phyloP scores from a whole-genome alignment of 2,329 filamentous ascomycete species.

The Colletotrichum sp. region DNA sequence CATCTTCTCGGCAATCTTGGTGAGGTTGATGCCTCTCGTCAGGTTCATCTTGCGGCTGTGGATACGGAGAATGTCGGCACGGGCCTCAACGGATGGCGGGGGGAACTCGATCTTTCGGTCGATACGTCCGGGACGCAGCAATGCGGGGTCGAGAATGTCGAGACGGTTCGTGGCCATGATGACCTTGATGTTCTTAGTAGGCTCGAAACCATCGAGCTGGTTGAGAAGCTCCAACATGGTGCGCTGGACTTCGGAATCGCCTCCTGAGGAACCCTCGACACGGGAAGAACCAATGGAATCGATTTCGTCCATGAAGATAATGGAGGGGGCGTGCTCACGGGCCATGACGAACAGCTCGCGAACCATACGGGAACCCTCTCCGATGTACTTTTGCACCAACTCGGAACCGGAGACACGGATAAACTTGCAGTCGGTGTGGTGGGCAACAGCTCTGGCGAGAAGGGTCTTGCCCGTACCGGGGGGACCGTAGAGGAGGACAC shows the following conservation, averaged over 20 bases:
- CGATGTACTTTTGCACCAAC: constrained; percentile 98
- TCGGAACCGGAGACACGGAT: constrained; percentile 97
- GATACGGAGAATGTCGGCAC: constrained; percentile 96
- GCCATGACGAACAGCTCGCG: constrained; percentile 99
- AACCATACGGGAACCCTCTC: constrained; percentile 97
- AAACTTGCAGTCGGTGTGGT: constrained; percentile 99
- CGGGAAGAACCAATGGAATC: constrained; percentile 97
- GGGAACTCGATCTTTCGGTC: constrained; percentile 99
- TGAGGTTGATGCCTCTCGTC: constrained; percentile 95
- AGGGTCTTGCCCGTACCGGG: constrained; percentile 98
- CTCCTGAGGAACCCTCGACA: constrained; percentile 93
- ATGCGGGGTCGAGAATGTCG: constrained; percentile 93
- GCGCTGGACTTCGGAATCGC: constrained; percentile 96
- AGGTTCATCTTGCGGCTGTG: constrained; percentile 99
- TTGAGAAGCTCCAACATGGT: constrained; percentile 99
- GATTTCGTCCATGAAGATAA: constrained; percentile 99
- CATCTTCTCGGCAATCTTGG: constrained; percentile 99
- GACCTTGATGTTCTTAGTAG: constrained; percentile 99
- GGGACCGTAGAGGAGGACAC: constrained; percentile 93
- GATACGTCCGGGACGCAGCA: constrained; percentile 94
- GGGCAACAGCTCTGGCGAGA: constrained; percentile 91
- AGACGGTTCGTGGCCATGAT: constrained; percentile 99
- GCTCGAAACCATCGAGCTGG: constrained; percentile 98
- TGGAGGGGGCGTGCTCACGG: constrained; percentile 94
- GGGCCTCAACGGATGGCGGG: constrained; percentile 92